Conservation (phyloP, 306 rosid genomes). For the Glycine soja region DNA sequence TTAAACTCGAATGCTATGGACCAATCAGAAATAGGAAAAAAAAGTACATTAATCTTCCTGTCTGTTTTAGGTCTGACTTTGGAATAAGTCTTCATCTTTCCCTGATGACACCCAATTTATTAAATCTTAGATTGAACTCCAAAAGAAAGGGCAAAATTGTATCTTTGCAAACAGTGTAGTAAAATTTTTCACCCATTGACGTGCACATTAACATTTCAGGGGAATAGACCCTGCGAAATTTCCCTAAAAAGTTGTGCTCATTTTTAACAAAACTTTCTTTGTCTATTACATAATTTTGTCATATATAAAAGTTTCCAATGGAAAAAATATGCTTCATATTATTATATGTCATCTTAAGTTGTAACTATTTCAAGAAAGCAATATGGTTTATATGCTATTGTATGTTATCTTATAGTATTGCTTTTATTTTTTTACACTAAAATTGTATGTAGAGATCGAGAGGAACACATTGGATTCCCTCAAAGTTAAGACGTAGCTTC, state of each 20-base stretch:
- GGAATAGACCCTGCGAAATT: background rate
- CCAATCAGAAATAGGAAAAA: constrained; percentile 28
- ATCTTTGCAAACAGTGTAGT: background rate
- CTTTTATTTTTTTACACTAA: background rate
- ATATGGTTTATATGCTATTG: no score
- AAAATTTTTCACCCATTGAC: background rate
- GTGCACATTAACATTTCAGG: background rate
- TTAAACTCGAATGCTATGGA: constrained; percentile 41
- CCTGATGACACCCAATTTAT: constrained; percentile 41
- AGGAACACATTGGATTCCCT: constrained; percentile 55
- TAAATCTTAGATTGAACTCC: background rate
- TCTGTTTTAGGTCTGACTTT: constrained; percentile 49
- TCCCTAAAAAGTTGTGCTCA: background rate
- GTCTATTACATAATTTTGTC: background rate
- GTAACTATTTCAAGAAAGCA: no score
- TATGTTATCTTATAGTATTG: background rate
- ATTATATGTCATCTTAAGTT: constrained; percentile 24
- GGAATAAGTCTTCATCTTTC: constrained; percentile 51
- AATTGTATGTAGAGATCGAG: no score
- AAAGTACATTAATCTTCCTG: constrained; percentile 18
- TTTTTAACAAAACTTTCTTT: background rate
- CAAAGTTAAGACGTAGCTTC: constrained; percentile 59
- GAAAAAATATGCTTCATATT: background rate
- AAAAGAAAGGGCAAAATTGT: constrained; percentile 17
- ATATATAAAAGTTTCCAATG: background rate